Evolutionary conservation across 2,329 filamentous ascomycete genomes (phyloP).

Genomic region (Xylariales sp.): DNA sequence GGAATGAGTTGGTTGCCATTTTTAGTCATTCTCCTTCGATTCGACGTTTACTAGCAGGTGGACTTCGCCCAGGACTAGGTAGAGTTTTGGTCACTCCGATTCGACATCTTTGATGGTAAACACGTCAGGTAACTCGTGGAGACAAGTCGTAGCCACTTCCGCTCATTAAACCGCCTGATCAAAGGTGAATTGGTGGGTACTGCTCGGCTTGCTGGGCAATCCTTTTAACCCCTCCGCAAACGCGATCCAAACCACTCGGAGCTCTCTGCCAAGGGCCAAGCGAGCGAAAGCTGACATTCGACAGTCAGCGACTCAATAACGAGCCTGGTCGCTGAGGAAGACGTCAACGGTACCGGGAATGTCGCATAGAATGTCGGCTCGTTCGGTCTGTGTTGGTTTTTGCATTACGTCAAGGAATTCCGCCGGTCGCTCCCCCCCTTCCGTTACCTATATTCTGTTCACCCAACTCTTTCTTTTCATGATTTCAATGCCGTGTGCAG

Average conservation of each 20-base stretch:
- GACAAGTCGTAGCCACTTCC: background rate
- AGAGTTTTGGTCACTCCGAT: background rate
- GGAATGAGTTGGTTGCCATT: background rate
- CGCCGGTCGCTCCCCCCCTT: background rate
- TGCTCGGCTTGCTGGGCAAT: conserved; percentile 22
- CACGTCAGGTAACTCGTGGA: conserved; percentile 5
- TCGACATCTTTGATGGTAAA: conserved; percentile 18
- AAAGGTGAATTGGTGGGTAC: background rate
- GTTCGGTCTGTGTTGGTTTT: background rate
- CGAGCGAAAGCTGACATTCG: conserved; percentile 23
- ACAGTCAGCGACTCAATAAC: conserved; percentile 28
- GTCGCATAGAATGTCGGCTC: background rate
- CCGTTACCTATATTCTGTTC: background rate
- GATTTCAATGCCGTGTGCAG: background rate
- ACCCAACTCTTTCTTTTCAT: background rate
- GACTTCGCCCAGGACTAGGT: conserved; percentile 2
- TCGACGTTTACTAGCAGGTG: background rate
- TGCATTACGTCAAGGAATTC: conserved; percentile 5
- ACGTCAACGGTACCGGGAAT: background rate
- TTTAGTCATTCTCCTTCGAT: conserved; percentile 31
- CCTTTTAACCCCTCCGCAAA: background rate
- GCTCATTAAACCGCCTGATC: background rate
- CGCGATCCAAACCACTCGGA: background rate
- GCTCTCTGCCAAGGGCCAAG: conserved; percentile 27
- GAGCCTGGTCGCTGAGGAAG: background rate